Percentiles rank a stretch among this genome's conserved stretches.
Conservation (phyloP, 2,329 filamentous ascomycete species). For the Exophiala phaeomuriformis region DNA sequence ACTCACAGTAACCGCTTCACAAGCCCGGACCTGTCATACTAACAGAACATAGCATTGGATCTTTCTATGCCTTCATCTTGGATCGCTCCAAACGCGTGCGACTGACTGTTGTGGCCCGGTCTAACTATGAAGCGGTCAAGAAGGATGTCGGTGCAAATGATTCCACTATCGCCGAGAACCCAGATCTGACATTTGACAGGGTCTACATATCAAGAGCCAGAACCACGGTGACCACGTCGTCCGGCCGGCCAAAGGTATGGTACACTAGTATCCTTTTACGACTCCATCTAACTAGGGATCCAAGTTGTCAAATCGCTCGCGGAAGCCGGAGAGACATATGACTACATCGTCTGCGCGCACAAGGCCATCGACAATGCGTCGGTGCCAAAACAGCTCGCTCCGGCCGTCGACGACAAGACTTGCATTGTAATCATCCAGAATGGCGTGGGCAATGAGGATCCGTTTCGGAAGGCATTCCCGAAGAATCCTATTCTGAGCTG, state of each 20-base stretch:
- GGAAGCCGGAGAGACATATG: slow-evolving; percentile 30
- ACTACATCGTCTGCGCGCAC: slow-evolving; percentile 37
- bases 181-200: slow-evolving; percentile 26
- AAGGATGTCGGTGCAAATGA: slow-evolving; percentile 30
- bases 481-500: slow-evolving; percentile 33
- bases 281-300: neutral
- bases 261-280: neutral
- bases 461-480: slow-evolving; percentile 33
- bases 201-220: slow-evolving; percentile 37
- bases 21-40: neutral
- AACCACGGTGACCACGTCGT: slow-evolving; percentile 38
- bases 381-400: slow-evolving; percentile 33
- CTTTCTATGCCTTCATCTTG: slow-evolving; percentile 52
- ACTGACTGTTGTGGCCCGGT: slow-evolving; percentile 40
- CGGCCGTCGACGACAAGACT: slow-evolving; percentile 34
- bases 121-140: slow-evolving; percentile 41
- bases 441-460: slow-evolving; percentile 38
- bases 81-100: slow-evolving; percentile 37
- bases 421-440: slow-evolving; percentile 38
- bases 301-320: slow-evolving; percentile 36
- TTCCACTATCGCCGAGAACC: neutral
- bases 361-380: slow-evolving; percentile 39
- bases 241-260: slow-evolving; percentile 32
- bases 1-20: neutral
- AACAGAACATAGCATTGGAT: slow-evolving; percentile 43